phyloP scores from a whole-genome alignment of 306 rosid genomes.

The Luffa acutangula region DNA sequence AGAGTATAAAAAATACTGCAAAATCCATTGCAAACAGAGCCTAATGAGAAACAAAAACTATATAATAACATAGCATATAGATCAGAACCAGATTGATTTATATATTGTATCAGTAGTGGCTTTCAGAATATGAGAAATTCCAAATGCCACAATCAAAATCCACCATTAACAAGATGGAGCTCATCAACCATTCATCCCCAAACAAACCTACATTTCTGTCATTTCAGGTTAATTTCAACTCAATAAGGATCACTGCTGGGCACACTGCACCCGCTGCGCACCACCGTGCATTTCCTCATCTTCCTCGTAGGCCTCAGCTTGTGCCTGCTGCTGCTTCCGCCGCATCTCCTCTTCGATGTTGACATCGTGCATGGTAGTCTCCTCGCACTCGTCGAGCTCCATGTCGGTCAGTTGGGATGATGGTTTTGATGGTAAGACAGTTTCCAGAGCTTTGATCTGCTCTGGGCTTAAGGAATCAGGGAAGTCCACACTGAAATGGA shows the following conservation, averaged over 20 bases:
- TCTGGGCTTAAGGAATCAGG: slow-evolving; percentile 55
- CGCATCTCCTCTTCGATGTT: slow-evolving; percentile 80
- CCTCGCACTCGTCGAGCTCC: slow-evolving; percentile 95
- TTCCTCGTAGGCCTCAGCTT: slow-evolving; percentile 61
- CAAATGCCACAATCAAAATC: neutral
- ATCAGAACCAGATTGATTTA: neutral
- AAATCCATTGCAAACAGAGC: neutral
- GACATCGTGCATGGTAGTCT: slow-evolving; percentile 75
- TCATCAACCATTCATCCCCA: neutral
- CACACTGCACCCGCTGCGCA: slow-evolving; percentile 12
- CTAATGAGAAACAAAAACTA: neutral
- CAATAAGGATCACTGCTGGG: slow-evolving; percentile 8
- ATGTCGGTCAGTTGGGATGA: slow-evolving; percentile 54
- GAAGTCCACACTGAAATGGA: slow-evolving; percentile 80
- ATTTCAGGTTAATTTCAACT: neutral
- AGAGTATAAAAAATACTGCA: neutral
- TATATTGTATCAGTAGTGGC: neutral
- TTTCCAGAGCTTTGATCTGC: slow-evolving; percentile 50
- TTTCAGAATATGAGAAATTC: neutral
- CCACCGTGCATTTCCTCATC: slow-evolving; percentile 50
- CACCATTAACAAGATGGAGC: neutral
- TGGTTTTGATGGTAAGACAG: slow-evolving; percentile 55
- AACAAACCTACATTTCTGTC: neutral
- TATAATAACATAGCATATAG: neutral
- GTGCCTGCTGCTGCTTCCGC: slow-evolving; percentile 55